A percentile compares a stretch with the other conserved stretches of the same genome.
Evolutionary conservation across 2,329 filamentous ascomycete genomes (phyloP).

Genomic region (Claviceps sp.): DNA sequence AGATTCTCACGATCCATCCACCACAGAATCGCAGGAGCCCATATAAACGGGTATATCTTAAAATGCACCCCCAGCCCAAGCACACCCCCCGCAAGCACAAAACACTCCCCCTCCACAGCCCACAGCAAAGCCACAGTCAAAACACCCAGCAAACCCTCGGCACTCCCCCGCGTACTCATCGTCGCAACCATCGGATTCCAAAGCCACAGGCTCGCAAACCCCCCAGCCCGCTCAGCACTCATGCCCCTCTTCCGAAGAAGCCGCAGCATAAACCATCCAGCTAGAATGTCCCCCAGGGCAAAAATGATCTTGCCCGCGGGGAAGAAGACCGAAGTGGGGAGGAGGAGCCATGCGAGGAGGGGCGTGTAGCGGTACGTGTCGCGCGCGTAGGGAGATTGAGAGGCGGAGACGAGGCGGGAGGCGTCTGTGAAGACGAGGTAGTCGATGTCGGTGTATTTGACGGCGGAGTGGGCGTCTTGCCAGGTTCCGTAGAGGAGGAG

Average conservation of each 20-base stretch:
- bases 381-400: slow-evolving; percentile 65
- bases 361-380: slow-evolving; percentile 97
- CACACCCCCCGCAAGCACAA: slow-evolving; percentile 55
- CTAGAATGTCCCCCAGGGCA: slow-evolving; percentile 66
- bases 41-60: slow-evolving; percentile 98
- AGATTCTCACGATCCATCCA: slow-evolving; percentile 54
- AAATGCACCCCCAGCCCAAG: slow-evolving; percentile 84
- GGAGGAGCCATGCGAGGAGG: slow-evolving; percentile 77
- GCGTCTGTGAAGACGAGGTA: slow-evolving; percentile 98
- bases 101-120: slow-evolving; percentile 55
- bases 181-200: slow-evolving; percentile 97
- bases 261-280: slow-evolving; percentile 59
- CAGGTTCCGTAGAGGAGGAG: slow-evolving; percentile 82
- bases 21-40: slow-evolving; percentile 69
- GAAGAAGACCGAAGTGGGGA: slow-evolving; percentile 70
- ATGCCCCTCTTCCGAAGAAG: slow-evolving; percentile 30
- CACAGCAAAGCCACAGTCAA: slow-evolving; percentile 74
- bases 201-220: slow-evolving; percentile 79
- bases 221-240: slow-evolving; percentile 43
- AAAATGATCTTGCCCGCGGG: slow-evolving; percentile 82
- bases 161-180: slow-evolving; percentile 89
- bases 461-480: slow-evolving; percentile 79
- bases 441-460: slow-evolving; percentile 99
- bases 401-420: slow-evolving; percentile 57
- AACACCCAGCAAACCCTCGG: slow-evolving; percentile 78